Evolutionary conservation across 2,329 filamentous ascomycete genomes (phyloP), one percentile per base, ranked within the genome.

Genomic region (Pseudogymnoascus pannorum): DNA sequence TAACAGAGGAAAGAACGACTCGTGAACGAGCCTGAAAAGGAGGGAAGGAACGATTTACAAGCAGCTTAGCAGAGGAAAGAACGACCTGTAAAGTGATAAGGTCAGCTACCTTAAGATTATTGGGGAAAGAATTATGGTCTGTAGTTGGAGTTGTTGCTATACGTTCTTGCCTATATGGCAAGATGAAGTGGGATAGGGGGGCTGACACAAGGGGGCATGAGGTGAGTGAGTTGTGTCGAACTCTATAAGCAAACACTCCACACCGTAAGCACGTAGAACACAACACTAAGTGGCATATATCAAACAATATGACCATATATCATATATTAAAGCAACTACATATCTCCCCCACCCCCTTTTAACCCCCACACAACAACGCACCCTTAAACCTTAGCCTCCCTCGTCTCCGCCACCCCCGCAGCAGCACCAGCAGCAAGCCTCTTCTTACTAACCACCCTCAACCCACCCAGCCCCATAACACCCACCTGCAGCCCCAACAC

Each of bases 371-470:
- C n/a, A n/a, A n/a, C n/a, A n/a, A n/a, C n/a, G n/a, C n/a, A n/a
- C 26, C 26, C 4, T 9, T 48, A 48, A n/a, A 48, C 42, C 42
- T 48, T 26, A 5, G 6, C 6, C 42, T 48, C 12, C 12, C 42
- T 48, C 14, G 22, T 26, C 42, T 48, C 42, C 20, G 12, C 22
- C 18, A 44, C 18, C 18, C 1, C 38, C 38, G 0, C 16, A 29
- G 26, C 40, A 48, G 12, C 42, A 24, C 1, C 16, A 29, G 26
- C 40, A 48, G 12, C 42, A 24, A 26, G 6, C 22, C 42, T 72
- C 73, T 77, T 80, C 75, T 83, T 86, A 66, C 76, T 82, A 3
- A 82, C 78, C n/a, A 87, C 69, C 63, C 81, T 79, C 65, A 85
- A 79, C 0, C 84, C 84, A 64, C 79, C 82, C 6, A 82, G 60